Percentiles rank a stretch among this genome's conserved stretches.
phyloP scores from a whole-genome alignment of 805 yeast genomes.

The Nakazawaea ambrosiae region DNA sequence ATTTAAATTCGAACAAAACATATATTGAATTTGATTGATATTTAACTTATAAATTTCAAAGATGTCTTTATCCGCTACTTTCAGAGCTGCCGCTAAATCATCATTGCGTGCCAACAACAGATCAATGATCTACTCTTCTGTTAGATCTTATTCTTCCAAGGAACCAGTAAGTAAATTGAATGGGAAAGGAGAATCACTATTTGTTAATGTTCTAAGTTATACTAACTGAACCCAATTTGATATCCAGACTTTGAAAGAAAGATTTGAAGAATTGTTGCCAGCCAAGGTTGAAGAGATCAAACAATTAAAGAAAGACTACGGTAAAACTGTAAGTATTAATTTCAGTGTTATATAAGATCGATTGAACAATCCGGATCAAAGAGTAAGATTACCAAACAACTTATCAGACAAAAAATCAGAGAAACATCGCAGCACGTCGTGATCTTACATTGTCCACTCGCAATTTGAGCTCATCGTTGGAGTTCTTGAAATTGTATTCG shows the following conservation, averaged over 20 bases:
- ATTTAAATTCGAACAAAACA: no score
- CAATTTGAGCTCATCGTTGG: no score
- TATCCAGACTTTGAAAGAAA: constrained; percentile 73
- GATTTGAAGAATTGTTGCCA: constrained; percentile 89
- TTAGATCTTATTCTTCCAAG: constrained; percentile 31
- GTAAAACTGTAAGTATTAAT: constrained; percentile 55
- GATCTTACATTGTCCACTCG: no score
- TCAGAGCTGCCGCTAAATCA: not conserved
- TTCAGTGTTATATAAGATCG: no score
- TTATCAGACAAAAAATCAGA: no score
- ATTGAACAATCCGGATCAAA: not conserved
- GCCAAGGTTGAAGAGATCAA: constrained; percentile 88
- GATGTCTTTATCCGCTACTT: not conserved
- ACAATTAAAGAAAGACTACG: constrained; percentile 85
- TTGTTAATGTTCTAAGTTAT: no score
- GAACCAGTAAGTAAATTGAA: constrained; percentile 24
- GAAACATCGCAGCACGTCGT: no score
- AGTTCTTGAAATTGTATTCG: no score
- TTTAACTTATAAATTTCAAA: no score
- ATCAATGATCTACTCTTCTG: constrained; percentile 8
- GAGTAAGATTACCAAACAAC: not conserved
- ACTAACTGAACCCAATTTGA: no score
- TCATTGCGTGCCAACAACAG: not conserved
- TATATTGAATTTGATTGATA: no score
- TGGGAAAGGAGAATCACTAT: no score